Conservation (phyloP, 371 early-diverging fungal genomes). For the Conidiobolus incongruus region DNA sequence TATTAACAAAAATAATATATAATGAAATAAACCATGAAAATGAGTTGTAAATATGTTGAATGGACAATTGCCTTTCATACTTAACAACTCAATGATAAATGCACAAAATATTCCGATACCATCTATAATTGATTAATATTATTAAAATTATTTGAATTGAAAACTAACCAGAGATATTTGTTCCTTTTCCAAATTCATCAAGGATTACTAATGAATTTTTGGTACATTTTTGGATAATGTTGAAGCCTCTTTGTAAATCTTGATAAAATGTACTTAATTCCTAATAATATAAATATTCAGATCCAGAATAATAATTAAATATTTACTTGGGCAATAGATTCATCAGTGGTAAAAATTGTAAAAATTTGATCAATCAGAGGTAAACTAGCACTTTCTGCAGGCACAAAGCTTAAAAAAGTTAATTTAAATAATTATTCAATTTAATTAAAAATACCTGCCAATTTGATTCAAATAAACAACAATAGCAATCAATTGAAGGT, state of each 20-base stretch:
- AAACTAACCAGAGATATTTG: background rate
- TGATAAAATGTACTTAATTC: conserved; percentile 2
- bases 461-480: background rate
- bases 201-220: background rate
- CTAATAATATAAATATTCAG: too few species aligned
- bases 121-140: background rate
- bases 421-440: background rate
- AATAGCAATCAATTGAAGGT: background rate
- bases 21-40: conserved; percentile 2
- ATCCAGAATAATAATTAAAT: background rate
- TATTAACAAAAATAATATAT: background rate
- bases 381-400: background rate
- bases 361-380: conserved; percentile 1
- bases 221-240: background rate
- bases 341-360: background rate
- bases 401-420: background rate
- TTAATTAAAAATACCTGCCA: background rate
- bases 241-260: background rate
- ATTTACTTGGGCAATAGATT: conserved; percentile 1
- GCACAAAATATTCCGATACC: conserved; percentile 4
- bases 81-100: background rate
- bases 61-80: background rate
- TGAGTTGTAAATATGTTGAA: background rate
- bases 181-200: conserved; percentile 5
- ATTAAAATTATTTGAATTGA: background rate